Evolutionary conservation across 441 rosid genomes (phyloP).

Genomic region (Rhodomyrtus psidioides): DNA sequence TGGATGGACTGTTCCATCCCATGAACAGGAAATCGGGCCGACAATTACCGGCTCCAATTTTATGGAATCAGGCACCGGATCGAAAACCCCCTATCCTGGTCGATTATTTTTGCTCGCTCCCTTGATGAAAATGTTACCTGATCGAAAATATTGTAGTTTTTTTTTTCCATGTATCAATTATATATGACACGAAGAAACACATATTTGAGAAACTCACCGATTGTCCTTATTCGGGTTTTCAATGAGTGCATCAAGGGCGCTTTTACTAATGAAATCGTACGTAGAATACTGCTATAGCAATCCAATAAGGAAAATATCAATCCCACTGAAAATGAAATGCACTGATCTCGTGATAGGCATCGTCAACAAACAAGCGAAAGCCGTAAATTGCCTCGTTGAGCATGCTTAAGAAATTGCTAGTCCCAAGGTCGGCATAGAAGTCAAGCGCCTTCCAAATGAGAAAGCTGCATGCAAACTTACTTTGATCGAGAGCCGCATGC

Average conservation of each 20-base stretch:
- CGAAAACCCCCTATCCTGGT: fast-evolving
- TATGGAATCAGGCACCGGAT: too few species aligned
- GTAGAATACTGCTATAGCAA: fast-evolving
- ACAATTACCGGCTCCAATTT: too few species aligned
- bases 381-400: background rate
- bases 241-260: background rate
- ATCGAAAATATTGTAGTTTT: background rate
- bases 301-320: background rate
- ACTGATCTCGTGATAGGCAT: background rate
- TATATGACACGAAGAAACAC: background rate
- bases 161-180: background rate
- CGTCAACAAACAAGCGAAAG: background rate
- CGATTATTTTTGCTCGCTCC: too few species aligned
- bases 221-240: background rate
- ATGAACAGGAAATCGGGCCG: too few species aligned
- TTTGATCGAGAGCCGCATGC: background rate
- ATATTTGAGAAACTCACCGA: background rate
- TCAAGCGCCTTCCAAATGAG: background rate
- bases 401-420: background rate
- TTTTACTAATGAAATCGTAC: background rate
- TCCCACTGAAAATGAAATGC: background rate
- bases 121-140: background rate
- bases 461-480: background rate
- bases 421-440: background rate
- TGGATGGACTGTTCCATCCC: too few species aligned